Conservation (phyloP, 768 basidiomycete species). For the Inosperma sp. region DNA sequence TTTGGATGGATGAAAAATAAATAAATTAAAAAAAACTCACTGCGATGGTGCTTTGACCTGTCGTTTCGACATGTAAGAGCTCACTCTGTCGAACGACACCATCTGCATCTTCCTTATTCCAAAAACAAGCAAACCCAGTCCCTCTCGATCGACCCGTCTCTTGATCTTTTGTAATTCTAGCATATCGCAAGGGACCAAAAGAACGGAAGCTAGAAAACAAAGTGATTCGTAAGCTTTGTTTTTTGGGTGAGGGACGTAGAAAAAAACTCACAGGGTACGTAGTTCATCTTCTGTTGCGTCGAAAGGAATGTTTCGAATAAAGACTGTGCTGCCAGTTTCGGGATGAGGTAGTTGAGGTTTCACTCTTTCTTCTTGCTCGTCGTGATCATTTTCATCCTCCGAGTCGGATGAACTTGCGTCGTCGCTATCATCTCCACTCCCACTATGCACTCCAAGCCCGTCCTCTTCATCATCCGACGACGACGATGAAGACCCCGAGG, state of each 20-base stretch:
- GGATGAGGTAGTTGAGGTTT: slow-evolving; percentile 75
- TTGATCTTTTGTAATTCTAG: slow-evolving; percentile 81
- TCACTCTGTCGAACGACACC: slow-evolving; percentile 80
- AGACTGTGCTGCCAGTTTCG: slow-evolving; percentile 86
- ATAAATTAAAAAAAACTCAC: slow-evolving; percentile 17
- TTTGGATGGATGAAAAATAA: too few relatives aligned
- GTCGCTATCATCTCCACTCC: slow-evolving; percentile 14
- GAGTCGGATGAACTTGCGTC: too few relatives aligned
- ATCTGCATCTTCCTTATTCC: slow-evolving; percentile 89
- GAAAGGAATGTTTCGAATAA: slow-evolving; percentile 91
- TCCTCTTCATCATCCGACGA: too few relatives aligned
- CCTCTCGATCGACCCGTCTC: slow-evolving; percentile 85
- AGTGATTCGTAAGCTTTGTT: too few relatives aligned
- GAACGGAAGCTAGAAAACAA: slow-evolving; percentile 78
- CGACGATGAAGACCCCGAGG: slow-evolving; percentile 22
- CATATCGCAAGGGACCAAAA: slow-evolving; percentile 92
- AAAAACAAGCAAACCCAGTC: slow-evolving; percentile 96
- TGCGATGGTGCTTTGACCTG: slow-evolving; percentile 34
- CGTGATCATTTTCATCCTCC: too few relatives aligned
- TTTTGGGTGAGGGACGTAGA: too few relatives aligned
- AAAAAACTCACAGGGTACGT: slow-evolving; percentile 60
- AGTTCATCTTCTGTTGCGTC: slow-evolving; percentile 92
- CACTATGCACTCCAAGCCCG: too few relatives aligned
- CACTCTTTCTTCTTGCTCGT: slow-evolving; percentile 46
- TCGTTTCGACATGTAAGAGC: slow-evolving; percentile 59